Conservation (phyloP, 75 land plant species). For the Larix kaempferi region DNA sequence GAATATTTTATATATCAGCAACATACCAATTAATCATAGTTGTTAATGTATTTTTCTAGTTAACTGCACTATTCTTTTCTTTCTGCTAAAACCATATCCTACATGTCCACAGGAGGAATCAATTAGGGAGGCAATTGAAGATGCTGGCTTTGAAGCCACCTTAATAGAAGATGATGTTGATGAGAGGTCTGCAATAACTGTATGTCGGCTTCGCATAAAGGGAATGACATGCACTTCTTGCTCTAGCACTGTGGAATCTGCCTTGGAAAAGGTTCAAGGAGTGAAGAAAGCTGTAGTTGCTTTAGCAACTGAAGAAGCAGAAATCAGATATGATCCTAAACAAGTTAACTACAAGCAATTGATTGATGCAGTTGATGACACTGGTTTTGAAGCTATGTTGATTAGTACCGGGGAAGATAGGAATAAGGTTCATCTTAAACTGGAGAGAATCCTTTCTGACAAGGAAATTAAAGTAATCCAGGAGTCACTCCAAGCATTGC, state of each 20-base stretch:
- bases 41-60: no score
- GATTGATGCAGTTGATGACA: constrained; percentile 43
- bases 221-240: constrained; percentile 87
- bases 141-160: constrained; percentile 65
- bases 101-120: constrained; percentile 41
- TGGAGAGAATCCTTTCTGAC: constrained; percentile 43
- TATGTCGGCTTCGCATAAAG: constrained; percentile 56
- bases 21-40: no score
- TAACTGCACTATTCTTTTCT: no score
- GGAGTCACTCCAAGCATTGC: constrained; percentile 52
- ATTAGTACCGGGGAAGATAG: constrained; percentile 62
- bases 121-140: constrained; percentile 67
- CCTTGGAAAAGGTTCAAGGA: constrained; percentile 42
- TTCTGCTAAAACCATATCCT: no score
- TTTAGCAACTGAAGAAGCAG: constrained; percentile 78
- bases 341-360: constrained; percentile 35
- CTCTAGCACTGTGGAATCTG: constrained; percentile 63
- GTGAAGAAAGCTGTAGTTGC: constrained; percentile 59
- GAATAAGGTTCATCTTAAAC: constrained; percentile 40
- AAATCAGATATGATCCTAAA: constrained; percentile 61
- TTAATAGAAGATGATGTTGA: constrained; percentile 30
- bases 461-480: constrained; percentile 32
- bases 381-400: constrained; percentile 71
- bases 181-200: constrained; percentile 16
- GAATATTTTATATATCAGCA: no score